Evolutionary conservation across 148 eudicot genomes (phyloP).

Genomic region (Simmondsia chinensis): DNA sequence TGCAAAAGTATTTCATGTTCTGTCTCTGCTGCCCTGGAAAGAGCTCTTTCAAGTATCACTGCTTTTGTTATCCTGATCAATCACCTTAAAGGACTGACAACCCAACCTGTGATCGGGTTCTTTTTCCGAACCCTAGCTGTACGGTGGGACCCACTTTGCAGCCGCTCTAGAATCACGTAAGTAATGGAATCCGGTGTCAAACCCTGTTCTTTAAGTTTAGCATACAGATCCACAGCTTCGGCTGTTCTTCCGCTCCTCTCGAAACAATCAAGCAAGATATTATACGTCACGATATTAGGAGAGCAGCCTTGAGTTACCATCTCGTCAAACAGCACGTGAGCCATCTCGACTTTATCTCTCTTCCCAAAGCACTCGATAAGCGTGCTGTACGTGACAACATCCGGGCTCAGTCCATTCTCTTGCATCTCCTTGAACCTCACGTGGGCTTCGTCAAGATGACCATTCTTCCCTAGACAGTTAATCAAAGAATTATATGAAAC

Average conservation of each 20-base stretch:
- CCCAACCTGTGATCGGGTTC: conserved; percentile 87
- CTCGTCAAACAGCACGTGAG: conserved; percentile 70
- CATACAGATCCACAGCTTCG: conserved; percentile 84
- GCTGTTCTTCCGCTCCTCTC: conserved; percentile 75
- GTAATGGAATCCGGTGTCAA: conserved; percentile 80
- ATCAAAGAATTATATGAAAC: conserved; percentile 85
- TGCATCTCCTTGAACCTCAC: conserved; percentile 90
- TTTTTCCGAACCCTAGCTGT: conserved; percentile 50
- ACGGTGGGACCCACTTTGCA: conserved; percentile 65
- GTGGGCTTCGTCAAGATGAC: conserved; percentile 90
- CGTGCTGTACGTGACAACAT: conserved; percentile 87
- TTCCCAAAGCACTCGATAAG: conserved; percentile 96
- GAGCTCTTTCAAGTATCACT: not conserved
- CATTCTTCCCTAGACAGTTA: conserved; percentile 86
- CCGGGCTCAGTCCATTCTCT: conserved; percentile 82
- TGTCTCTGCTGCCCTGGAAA: no score
- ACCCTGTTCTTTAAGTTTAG: conserved; percentile 77
- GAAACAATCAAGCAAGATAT: conserved; percentile 81
- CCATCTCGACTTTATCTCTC: conserved; percentile 86
- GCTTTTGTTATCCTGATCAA: not conserved
- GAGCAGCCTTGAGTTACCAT: conserved; percentile 78
- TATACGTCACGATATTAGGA: conserved; percentile 87
- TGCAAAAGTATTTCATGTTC: no score
- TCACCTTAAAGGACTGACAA: conserved; percentile 84
- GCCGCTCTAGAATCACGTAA: conserved; percentile 63